phyloP scores from a whole-genome alignment of 1,139 yeast species.

The Casaregolazyma suthepensis region DNA sequence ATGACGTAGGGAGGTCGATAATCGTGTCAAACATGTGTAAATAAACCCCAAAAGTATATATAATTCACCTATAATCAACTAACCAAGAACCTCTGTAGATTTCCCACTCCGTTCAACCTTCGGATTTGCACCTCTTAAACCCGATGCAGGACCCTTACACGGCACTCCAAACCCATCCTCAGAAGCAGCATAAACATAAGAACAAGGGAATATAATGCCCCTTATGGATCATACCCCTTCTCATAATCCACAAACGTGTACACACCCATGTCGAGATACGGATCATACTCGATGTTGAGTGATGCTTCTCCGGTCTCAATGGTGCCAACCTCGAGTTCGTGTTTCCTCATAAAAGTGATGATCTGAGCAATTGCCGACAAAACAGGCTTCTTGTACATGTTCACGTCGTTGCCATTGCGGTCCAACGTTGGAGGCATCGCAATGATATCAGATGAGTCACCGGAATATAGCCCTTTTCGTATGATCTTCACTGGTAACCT shows the following conservation, averaged over 20 bases:
- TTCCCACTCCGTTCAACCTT: too few species aligned
- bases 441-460: not conserved
- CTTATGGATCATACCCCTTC: not conserved
- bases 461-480: not conserved
- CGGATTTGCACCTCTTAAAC: not conserved
- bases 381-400: not conserved
- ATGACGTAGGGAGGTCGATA: not conserved
- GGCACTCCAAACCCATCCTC: not conserved
- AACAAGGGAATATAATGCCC: not conserved
- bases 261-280: not conserved
- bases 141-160: not conserved
- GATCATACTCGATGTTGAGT: not conserved
- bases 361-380: not conserved
- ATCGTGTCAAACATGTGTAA: too few species aligned
- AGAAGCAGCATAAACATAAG: not conserved
- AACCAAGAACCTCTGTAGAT: too few species aligned
- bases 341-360: not conserved
- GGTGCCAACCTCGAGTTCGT: not conserved
- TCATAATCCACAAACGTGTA: not conserved
- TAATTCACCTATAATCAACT: too few species aligned
- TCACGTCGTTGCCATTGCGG: not conserved
- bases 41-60: not conserved
- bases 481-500: not conserved
- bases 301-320: not conserved
- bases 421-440: not conserved